phyloP scores from a whole-genome alignment of 1,139 yeast species.

The Geotrichum fermentans region DNA sequence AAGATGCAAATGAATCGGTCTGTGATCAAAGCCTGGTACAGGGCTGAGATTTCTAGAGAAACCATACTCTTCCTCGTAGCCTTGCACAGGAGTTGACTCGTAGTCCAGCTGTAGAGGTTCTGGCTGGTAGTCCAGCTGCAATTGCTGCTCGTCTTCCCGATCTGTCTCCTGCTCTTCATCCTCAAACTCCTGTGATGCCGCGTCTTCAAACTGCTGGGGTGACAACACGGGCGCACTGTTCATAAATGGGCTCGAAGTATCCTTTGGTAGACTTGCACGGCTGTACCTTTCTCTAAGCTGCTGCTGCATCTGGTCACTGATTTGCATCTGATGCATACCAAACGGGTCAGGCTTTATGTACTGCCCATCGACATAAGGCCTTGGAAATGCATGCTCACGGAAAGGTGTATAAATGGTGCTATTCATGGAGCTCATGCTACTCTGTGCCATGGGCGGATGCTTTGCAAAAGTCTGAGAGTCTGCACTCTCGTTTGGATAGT shows the following conservation, averaged over 20 bases:
- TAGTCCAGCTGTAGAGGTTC: neutral
- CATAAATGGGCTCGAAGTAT: conserved; percentile 2
- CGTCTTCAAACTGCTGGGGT: conserved; percentile 12
- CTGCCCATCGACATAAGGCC: neutral
- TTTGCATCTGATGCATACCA: neutral
- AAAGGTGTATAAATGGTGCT: conserved; percentile 2
- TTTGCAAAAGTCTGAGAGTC: neutral
- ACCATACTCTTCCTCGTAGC: neutral
- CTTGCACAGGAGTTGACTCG: neutral
- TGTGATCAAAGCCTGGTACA: neutral
- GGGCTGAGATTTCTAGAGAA: neutral
- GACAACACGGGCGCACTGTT: conserved; percentile 1
- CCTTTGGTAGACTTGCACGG: neutral
- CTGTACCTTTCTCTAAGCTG: conserved; percentile 7
- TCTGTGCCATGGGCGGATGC: conserved; percentile 1
- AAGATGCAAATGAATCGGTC: neutral
- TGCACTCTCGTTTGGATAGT: neutral
- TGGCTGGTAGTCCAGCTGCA: neutral
- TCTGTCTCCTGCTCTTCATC: neutral
- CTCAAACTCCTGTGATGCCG: neutral
- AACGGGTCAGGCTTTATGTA: conserved; percentile 12
- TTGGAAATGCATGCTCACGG: neutral
- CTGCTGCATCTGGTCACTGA: neutral
- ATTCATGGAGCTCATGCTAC: conserved; percentile 6
- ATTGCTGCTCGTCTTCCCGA: neutral